Conservation (phyloP, 805 yeast species). For the Lipomyces spencermartinsiae region DNA sequence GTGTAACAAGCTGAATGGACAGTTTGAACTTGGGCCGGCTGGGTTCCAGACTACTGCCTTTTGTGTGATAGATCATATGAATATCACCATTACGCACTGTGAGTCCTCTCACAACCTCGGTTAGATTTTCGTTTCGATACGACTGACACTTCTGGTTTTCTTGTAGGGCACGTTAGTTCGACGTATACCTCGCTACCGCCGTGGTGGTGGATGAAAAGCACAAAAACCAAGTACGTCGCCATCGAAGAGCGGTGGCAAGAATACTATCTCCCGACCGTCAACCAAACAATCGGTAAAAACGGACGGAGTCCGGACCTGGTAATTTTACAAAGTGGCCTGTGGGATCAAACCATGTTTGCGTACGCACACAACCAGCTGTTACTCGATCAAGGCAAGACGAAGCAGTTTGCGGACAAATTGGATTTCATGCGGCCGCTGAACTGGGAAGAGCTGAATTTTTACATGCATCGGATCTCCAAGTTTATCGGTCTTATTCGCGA, state of each 20-base stretch:
- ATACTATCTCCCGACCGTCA: constrained; percentile 8
- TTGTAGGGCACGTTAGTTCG: constrained; percentile 16
- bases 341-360: constrained; percentile 21
- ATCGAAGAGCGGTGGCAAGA: constrained; percentile 19
- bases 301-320: constrained; percentile 19
- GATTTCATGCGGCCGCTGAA: constrained; percentile 12
- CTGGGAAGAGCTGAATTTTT: constrained; percentile 21
- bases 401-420: no score
- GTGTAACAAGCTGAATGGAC: constrained; percentile 11
- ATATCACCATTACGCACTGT: constrained; percentile 19
- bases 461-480: constrained; percentile 13
- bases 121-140: no score
- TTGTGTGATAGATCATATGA: constrained; percentile 12
- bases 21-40: not conserved
- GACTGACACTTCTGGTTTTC: no score
- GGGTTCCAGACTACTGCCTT: constrained; percentile 15
- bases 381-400: not conserved
- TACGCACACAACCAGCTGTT: not conserved
- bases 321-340: constrained; percentile 17
- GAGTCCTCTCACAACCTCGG: not conserved
- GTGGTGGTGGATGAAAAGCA: constrained; percentile 19
- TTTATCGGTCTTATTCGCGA: not conserved
- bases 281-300: constrained; percentile 9
- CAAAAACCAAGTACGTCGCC: constrained; percentile 5
- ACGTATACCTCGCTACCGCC: constrained; percentile 10